Evolutionary conservation across 106 monocot genomes (phyloP).

Genomic region (Platanthera guangdongensis): DNA sequence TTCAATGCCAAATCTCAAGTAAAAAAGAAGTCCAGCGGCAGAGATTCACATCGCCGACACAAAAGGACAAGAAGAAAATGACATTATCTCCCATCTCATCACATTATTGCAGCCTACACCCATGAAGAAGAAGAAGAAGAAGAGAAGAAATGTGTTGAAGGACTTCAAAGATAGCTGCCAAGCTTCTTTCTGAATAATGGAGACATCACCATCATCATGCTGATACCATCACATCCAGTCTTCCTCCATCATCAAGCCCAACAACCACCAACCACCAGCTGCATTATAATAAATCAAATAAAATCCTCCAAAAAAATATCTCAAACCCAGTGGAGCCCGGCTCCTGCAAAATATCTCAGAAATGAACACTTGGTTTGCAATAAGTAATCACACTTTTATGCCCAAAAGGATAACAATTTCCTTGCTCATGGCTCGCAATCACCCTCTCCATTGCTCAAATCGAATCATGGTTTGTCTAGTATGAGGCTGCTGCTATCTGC

Average conservation of each 20-base stretch:
- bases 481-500: conserved; percentile 29
- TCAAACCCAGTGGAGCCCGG: not conserved
- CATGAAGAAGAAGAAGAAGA: too few relatives aligned
- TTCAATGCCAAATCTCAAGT: not conserved
- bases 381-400: not conserved
- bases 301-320: not conserved
- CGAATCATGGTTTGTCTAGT: conserved; percentile 42
- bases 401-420: not conserved
- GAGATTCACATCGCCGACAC: not conserved
- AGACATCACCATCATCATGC: too few relatives aligned
- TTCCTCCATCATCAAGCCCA: conserved; percentile 1
- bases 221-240: not conserved
- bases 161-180: not conserved
- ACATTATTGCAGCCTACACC: too few relatives aligned
- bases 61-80: too few relatives aligned
- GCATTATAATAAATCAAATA: too few relatives aligned
- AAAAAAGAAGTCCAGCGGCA: not conserved
- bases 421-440: not conserved
- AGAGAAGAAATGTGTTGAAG: too few relatives aligned
- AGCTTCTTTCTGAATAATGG: not conserved
- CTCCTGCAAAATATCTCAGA: not conserved
- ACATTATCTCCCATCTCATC: too few relatives aligned
- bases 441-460: not conserved
- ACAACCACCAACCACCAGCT: not conserved
- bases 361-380: too few relatives aligned